Percentiles rank a stretch among this genome's conserved stretches.
These are phyloP conservation scores for Fusarium ramigenum DNA, from an alignment of 2,329 filamentous ascomycete species.

Conservation along the genomic window DNA sequence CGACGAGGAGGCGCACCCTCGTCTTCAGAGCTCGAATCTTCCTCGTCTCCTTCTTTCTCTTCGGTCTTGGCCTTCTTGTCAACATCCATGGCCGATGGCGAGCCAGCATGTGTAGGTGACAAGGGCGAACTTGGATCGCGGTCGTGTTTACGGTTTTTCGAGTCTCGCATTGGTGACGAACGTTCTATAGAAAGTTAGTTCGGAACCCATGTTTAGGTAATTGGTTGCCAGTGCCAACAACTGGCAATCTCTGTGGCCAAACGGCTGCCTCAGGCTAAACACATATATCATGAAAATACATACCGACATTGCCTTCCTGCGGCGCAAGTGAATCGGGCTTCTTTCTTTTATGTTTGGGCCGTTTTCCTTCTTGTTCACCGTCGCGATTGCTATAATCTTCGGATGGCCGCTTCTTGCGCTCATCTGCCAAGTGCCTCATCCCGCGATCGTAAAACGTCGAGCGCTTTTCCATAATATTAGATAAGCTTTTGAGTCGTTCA, in stretches of 20 bases:
- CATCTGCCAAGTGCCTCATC: slow-evolving; percentile 74
- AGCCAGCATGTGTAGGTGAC: slow-evolving; percentile 62
- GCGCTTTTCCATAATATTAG: slow-evolving; percentile 73
- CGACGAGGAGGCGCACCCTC: slow-evolving; percentile 69
- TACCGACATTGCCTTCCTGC: slow-evolving; percentile 54
- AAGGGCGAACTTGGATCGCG: slow-evolving; percentile 67
- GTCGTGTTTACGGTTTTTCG: slow-evolving; percentile 60
- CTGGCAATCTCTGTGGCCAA: neutral
- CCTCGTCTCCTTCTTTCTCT: slow-evolving; percentile 44
- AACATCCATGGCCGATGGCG: slow-evolving; percentile 66
- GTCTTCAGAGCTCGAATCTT: slow-evolving; percentile 65
- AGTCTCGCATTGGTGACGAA: slow-evolving; percentile 63
- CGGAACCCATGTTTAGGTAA: neutral
- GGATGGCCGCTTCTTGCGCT: slow-evolving; percentile 69
- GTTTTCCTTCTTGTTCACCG: slow-evolving; percentile 62
- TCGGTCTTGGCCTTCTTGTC: slow-evolving; percentile 59
- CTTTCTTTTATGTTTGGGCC: slow-evolving; percentile 79
- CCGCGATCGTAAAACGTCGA: slow-evolving; percentile 75
- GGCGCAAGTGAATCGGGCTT: slow-evolving; percentile 71
- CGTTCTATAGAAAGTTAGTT: slow-evolving; percentile 53
- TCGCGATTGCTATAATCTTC: slow-evolving; percentile 62
- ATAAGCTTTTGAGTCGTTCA: slow-evolving; percentile 69
- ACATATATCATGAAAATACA: slow-evolving; percentile 9
- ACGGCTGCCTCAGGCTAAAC: neutral
- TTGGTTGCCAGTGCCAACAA: slow-evolving; percentile 11